Base-by-base conservation (phyloP, 345 rosid species). In the Clarkia xantiana region DNA sequence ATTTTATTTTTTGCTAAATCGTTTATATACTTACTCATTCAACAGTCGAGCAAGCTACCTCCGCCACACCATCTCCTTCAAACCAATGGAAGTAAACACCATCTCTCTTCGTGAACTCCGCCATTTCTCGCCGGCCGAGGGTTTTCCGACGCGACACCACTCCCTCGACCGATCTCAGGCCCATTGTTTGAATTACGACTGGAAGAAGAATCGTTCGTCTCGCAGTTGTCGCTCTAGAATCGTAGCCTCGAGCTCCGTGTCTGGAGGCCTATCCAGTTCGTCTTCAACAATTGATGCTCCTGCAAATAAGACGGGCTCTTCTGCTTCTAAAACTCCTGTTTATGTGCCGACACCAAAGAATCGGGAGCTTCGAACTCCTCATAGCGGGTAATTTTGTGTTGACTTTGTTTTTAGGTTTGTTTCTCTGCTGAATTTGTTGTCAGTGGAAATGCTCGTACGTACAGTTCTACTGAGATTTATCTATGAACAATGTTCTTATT, bases 321-420 rank as follows among this genome's bases (percentile, higher is more conserved):
- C 60, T 5, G 19, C 55, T 57, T 42, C 82, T 8, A 67, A 67
- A 22, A 68, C 59, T 49, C 94, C 94, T 2, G 61, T 73, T 49
- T 87, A 81, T 55, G 53, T 55, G 47, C 91, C 94, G 14, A 76
- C 96, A 6, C 91, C 86, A 14, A 36, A 53, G 11, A 59, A 75
- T 70, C 84, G 94, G 39, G 72, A 67, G 19, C 83, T 76, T 55
- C 79, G 94, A 19, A 84, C 97, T 64, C 97, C 97, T 71, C 97
- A 88, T 60, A 88, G 97, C 77, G 97, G 94, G 93, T 88, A 69
- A 34, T 36, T 56, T 47, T 47, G 0, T 5, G 9, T 43, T 23
- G 14, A 18, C 23, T 42, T 1, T 22, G 34, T 17, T 49, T 11
- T 11, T 8, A 29, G 36, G 6, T 29, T 29, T 29, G 25, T 22